Conservation (phyloP, 1,284 basidiomycete genomes). For the Gymnopus androsaceus region DNA sequence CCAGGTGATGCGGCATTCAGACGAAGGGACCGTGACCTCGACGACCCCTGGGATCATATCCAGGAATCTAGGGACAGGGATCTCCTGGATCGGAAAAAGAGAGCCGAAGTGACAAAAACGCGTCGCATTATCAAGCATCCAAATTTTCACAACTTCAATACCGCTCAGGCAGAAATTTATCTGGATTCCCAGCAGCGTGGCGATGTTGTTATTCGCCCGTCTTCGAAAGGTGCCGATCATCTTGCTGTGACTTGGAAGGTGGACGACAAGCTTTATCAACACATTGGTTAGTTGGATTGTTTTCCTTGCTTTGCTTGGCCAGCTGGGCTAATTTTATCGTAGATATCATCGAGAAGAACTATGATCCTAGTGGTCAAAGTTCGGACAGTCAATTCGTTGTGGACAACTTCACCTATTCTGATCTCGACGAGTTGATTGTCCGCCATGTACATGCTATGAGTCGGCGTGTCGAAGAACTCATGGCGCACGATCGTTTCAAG, state of each 20-base stretch:
- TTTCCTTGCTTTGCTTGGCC: neutral
- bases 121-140: slow-evolving; percentile 96
- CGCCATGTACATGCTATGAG: slow-evolving; percentile 96
- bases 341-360: slow-evolving; percentile 92
- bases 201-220: slow-evolving; percentile 94
- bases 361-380: slow-evolving; percentile 65
- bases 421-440: slow-evolving; percentile 97
- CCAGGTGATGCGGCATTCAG: slow-evolving; percentile 69
- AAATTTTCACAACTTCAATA: slow-evolving; percentile 97
- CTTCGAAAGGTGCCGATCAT: slow-evolving; percentile 92
- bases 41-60: slow-evolving; percentile 71
- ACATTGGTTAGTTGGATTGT: slow-evolving; percentile 71
- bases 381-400: slow-evolving; percentile 79
- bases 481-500: slow-evolving; percentile 96
- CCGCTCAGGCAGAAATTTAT: slow-evolving; percentile 86
- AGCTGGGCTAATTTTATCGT: slow-evolving; percentile 15
- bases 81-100: slow-evolving; percentile 80
- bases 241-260: slow-evolving; percentile 99
- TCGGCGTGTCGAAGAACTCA: slow-evolving; percentile 92
- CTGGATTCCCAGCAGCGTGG: slow-evolving; percentile 91
- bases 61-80: slow-evolving; percentile 74
- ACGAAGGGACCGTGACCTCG: slow-evolving; percentile 60
- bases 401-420: slow-evolving; percentile 86
- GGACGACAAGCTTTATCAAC: slow-evolving; percentile 94
- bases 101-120: slow-evolving; percentile 74